Evolutionary conservation across 73 alveolate genomes (phyloP).

Genomic region (Paramecium primaurelia): DNA sequence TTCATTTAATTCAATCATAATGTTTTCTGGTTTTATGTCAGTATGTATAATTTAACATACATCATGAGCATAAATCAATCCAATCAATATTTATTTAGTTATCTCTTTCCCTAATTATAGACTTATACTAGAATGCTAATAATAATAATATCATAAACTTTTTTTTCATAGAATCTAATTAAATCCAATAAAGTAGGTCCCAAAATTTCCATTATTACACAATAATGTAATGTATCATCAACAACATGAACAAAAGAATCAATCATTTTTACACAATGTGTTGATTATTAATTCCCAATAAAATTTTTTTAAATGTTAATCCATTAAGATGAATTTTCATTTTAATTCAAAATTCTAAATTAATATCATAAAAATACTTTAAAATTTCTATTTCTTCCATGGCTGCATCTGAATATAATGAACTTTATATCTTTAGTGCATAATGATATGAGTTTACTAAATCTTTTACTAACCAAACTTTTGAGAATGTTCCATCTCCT

Average conservation of each 20-base stretch:
- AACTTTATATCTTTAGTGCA: neutral
- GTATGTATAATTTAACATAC: constrained; percentile 79
- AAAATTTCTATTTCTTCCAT: neutral
- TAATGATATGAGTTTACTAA: neutral
- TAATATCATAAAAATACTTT: neutral
- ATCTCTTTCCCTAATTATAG: constrained; percentile 67
- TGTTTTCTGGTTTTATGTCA: constrained; percentile 92
- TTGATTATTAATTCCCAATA: neutral
- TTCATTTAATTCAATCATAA: constrained; percentile 59
- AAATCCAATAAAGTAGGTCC: constrained; percentile 80
- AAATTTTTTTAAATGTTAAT: neutral
- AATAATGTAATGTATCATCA: constrained; percentile 62
- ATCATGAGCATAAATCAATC: constrained; percentile 86
- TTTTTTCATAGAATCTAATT: constrained; percentile 73
- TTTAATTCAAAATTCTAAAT: neutral
- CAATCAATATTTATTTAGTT: constrained; percentile 78
- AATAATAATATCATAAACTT: neutral
- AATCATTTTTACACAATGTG: constrained; percentile 57
- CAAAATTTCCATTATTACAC: constrained; percentile 81
- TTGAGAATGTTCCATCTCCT: neutral
- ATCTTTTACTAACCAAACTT: neutral
- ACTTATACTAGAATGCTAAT: constrained; percentile 61
- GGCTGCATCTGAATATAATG: neutral
- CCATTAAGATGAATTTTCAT: neutral
- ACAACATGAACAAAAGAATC: constrained; percentile 64